Conservation (phyloP, 2,329 filamentous ascomycete species). For the Pseudogymnoascus sp. region DNA sequence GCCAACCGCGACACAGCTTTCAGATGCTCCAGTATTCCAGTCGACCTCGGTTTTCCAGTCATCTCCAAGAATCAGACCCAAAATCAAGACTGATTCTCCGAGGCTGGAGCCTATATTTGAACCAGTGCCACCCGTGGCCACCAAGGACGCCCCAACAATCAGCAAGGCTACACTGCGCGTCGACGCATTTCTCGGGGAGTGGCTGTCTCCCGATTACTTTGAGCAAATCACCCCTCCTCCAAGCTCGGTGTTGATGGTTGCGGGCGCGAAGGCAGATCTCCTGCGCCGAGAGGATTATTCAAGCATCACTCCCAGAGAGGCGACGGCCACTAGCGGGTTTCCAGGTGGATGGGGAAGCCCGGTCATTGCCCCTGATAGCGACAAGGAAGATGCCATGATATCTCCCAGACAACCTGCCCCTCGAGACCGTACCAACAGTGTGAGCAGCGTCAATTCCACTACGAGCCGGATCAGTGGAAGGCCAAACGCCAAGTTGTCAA, state of each 20-base stretch:
- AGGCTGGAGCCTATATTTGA: conserved; percentile 26
- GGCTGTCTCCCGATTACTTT: conserved; percentile 90
- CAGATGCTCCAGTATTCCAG: conserved; percentile 14
- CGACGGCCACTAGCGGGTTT: conserved; percentile 31
- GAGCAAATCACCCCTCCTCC: conserved; percentile 88
- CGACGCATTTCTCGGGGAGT: conserved; percentile 91
- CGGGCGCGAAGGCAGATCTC: conserved; percentile 80
- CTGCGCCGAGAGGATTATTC: conserved; percentile 67
- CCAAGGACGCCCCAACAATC: conserved; percentile 29
- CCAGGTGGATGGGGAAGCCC: conserved; percentile 33
- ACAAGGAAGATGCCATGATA: conserved; percentile 26
- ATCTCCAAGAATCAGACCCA: conserved; percentile 28
- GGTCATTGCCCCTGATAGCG: conserved; percentile 21
- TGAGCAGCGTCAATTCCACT: conserved; percentile 26
- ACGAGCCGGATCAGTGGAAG: neutral
- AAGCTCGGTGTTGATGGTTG: conserved; percentile 78
- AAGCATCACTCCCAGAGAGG: conserved; percentile 29
- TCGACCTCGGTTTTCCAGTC: conserved; percentile 20
- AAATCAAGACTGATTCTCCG: conserved; percentile 24
- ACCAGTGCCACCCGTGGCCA: conserved; percentile 20
- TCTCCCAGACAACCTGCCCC: conserved; percentile 10
- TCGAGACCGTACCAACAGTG: conserved; percentile 30
- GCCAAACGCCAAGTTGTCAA: neutral
- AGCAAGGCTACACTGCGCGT: conserved; percentile 65
- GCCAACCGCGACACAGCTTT: conserved; percentile 21